These are phyloP conservation scores for Nannochloropsis salina DNA, from an alignment of 108 stramenopile genomes.

Conservation along the genomic window DNA sequence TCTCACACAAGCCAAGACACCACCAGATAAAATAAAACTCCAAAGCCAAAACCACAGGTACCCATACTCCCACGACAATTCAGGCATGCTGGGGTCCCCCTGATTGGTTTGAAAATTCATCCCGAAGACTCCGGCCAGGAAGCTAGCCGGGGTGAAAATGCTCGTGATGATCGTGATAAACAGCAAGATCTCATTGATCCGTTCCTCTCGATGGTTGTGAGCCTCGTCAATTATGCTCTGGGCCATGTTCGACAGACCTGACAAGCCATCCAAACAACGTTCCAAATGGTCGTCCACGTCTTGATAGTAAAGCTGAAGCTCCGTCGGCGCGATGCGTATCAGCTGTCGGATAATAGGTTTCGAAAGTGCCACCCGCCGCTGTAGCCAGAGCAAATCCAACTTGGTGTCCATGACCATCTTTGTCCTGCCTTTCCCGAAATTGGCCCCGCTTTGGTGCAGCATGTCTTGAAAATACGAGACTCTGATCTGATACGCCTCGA, in stretches of 20 bases:
- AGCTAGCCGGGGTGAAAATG: background rate
- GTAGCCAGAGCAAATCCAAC: slow-evolving; percentile 9
- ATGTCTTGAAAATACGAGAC: slow-evolving; percentile 11
- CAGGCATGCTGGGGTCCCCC: background rate
- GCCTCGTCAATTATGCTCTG: slow-evolving; percentile 9
- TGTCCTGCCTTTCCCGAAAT: background rate
- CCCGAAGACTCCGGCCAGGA: background rate
- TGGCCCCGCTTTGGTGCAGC: slow-evolving; percentile 4
- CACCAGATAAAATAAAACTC: background rate
- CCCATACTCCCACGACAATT: slow-evolving; percentile 1
- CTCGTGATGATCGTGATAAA: background rate
- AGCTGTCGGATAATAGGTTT: background rate
- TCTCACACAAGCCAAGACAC: background rate
- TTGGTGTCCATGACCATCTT: background rate
- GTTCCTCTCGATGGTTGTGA: background rate
- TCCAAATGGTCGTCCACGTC: slow-evolving; percentile 9
- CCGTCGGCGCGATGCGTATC: background rate
- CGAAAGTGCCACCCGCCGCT: background rate
- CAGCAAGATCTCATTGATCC: background rate
- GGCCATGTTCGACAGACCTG: background rate
- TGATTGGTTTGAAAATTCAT: background rate
- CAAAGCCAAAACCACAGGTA: background rate
- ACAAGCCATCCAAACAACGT: background rate
- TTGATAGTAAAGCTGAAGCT: slow-evolving; percentile 18
- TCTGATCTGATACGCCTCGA: background rate